phyloP scores from a whole-genome alignment of 768 basidiomycete species.

The Suillus spraguei region DNA sequence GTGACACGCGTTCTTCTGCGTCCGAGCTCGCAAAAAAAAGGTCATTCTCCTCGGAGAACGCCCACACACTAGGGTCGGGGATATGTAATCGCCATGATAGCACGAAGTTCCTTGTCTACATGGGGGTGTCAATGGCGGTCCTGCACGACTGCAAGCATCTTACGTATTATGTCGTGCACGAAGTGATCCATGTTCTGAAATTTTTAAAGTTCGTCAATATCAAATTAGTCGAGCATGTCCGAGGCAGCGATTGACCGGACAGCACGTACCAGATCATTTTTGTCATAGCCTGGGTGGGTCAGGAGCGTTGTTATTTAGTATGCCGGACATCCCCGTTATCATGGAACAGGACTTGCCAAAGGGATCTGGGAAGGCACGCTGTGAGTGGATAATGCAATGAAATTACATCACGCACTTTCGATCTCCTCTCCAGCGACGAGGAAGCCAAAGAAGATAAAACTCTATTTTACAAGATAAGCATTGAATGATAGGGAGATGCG shows the following conservation, averaged over 20 bases:
- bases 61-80: conserved; percentile 63
- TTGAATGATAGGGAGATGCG: neutral
- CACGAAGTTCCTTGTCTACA: conserved; percentile 59
- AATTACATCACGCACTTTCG: conserved; percentile 51
- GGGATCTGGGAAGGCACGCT: conserved; percentile 37
- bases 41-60: conserved; percentile 61
- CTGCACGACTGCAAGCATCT: conserved; percentile 17
- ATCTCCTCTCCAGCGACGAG: conserved; percentile 76
- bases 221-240: conserved; percentile 11
- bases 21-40: conserved; percentile 43
- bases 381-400: neutral
- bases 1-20: conserved; percentile 40
- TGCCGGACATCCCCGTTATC: neutral
- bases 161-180: conserved; percentile 68
- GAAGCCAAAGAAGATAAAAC: conserved; percentile 76
- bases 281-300: conserved; percentile 55
- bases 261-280: conserved; percentile 63
- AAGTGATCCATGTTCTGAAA: conserved; percentile 68
- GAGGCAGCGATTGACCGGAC: conserved; percentile 14
- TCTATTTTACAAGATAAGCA: conserved; percentile 34
- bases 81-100: conserved; percentile 61
- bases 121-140: conserved; percentile 8
- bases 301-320: neutral
- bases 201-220: conserved; percentile 6
- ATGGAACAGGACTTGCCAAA: conserved; percentile 37